These are phyloP conservation scores for Leccinum truebloodii DNA, from an alignment of 768 basidiomycete species.

Conservation along the genomic window DNA sequence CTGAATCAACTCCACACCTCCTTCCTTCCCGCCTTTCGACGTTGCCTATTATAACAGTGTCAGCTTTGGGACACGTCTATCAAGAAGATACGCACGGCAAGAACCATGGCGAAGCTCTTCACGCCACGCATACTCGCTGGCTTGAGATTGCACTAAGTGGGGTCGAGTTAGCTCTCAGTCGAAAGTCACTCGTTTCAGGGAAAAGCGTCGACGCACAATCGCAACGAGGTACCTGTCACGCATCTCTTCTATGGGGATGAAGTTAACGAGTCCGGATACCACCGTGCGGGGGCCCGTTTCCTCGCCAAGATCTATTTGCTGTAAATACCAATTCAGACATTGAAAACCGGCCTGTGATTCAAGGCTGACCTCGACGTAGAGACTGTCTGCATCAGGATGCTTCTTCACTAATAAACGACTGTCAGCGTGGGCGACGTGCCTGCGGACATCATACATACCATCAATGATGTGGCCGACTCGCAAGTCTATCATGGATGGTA, in stretches of 20 bases:
- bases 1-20: conserved; percentile 87
- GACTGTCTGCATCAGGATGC: conserved; percentile 95
- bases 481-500: conserved; percentile 96
- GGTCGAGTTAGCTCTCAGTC: background rate
- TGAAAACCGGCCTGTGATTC: background rate
- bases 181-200: background rate
- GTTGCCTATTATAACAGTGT: conserved; percentile 59
- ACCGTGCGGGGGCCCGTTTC: conserved; percentile 94
- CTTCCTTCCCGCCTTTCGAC: conserved; percentile 86
- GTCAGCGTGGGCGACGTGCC: conserved; percentile 6
- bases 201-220: conserved; percentile 53
- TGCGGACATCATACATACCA: conserved; percentile 61
- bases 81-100: conserved; percentile 59
- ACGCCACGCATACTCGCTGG: conserved; percentile 97
- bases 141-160: conserved; percentile 82
- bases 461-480: conserved; percentile 92
- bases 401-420: conserved; percentile 65
- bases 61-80: background rate
- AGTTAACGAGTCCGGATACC: conserved; percentile 94
- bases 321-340: background rate
- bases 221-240: conserved; percentile 78
- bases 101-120: conserved; percentile 98
- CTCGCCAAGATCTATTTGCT: conserved; percentile 97
- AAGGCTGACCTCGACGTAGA: conserved; percentile 84
- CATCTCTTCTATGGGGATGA: conserved; percentile 96